Percentiles rank a stretch among this genome's conserved stretches.
Conservation (phyloP, 192 early-diverging fungal species). For the Spizellomyces punctatus region DNA sequence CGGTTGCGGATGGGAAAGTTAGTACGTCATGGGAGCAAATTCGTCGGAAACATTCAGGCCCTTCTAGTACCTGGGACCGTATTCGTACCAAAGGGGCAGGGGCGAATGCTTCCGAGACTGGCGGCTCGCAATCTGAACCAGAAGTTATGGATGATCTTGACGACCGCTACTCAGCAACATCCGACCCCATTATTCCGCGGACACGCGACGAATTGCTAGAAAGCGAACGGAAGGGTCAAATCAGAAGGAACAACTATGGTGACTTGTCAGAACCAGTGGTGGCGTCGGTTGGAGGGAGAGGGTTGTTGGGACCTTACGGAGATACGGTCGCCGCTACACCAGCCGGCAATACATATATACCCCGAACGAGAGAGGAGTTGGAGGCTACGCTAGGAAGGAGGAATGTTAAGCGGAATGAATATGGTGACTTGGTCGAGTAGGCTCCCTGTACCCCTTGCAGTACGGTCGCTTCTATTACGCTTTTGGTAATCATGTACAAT, state of each 20-base stretch:
- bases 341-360: slow-evolving; percentile 25
- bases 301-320: slow-evolving; percentile 24
- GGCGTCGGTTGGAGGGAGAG: slow-evolving; percentile 19
- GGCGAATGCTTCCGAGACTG: not conserved
- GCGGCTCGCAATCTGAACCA: not conserved
- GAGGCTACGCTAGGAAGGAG: slow-evolving; percentile 11
- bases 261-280: slow-evolving; percentile 23
- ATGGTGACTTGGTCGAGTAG: slow-evolving; percentile 29
- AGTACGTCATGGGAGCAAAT: slow-evolving; percentile 12
- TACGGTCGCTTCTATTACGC: no score
- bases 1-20: not conserved
- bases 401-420: slow-evolving; percentile 22
- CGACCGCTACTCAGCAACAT: not conserved
- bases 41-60: slow-evolving; percentile 10
- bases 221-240: slow-evolving; percentile 19
- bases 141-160: not conserved
- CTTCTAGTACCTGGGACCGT: slow-evolving; percentile 9
- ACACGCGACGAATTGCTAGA: slow-evolving; percentile 22
- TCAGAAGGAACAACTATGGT: slow-evolving; percentile 18
- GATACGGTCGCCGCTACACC: slow-evolving; percentile 30
- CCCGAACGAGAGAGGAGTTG: slow-evolving; percentile 34
- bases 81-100: slow-evolving; percentile 8
- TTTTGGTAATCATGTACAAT: no score
- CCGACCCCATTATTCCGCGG: slow-evolving; percentile 16
- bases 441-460: not conserved